A percentile compares a stretch with the other conserved stretches of the same genome.
Conservation (phyloP, 768 basidiomycete species). For the Suillus occidentalis region DNA sequence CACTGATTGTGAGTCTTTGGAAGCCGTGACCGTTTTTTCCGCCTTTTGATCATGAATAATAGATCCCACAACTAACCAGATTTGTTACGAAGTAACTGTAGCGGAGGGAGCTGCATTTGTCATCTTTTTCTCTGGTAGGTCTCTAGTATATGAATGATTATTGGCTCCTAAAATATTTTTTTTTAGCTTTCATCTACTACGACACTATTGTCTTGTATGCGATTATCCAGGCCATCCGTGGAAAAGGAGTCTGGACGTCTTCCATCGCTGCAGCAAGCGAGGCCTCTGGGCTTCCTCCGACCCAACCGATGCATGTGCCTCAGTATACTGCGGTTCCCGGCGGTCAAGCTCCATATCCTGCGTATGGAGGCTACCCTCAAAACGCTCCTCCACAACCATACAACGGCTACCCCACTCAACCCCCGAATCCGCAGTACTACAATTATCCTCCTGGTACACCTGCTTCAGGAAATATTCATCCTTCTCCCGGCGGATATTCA, state of each 20-base stretch:
- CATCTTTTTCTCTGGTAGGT: constrained; percentile 26
- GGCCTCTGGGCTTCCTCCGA: neutral
- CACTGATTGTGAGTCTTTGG: constrained; percentile 9
- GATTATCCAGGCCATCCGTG: constrained; percentile 22
- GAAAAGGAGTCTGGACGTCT: constrained; percentile 23
- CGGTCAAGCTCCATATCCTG: constrained; percentile 7
- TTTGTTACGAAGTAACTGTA: constrained; percentile 20
- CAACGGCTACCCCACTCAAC: constrained; percentile 3
- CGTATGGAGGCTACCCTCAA: constrained; percentile 7
- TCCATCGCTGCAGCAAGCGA: constrained; percentile 23
- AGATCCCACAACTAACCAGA: constrained; percentile 14
- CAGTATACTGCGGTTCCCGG: constrained; percentile 10
- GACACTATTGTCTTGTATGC: constrained; percentile 22
- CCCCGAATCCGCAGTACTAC: constrained; percentile 8
- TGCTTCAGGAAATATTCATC: constrained; percentile 5
- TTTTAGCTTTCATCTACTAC: constrained; percentile 26
- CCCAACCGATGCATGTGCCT: constrained; percentile 8
- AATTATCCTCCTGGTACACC: constrained; percentile 4
- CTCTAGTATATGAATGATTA: neutral
- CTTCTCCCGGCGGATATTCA: constrained; percentile 9
- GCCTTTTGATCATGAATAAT: neutral
- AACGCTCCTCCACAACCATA: constrained; percentile 10
- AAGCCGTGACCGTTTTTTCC: neutral
- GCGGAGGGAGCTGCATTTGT: constrained; percentile 23
- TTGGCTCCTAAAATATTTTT: neutral